Conservation (phyloP, 768 basidiomycete genomes). For the Lactarius trivialis region DNA sequence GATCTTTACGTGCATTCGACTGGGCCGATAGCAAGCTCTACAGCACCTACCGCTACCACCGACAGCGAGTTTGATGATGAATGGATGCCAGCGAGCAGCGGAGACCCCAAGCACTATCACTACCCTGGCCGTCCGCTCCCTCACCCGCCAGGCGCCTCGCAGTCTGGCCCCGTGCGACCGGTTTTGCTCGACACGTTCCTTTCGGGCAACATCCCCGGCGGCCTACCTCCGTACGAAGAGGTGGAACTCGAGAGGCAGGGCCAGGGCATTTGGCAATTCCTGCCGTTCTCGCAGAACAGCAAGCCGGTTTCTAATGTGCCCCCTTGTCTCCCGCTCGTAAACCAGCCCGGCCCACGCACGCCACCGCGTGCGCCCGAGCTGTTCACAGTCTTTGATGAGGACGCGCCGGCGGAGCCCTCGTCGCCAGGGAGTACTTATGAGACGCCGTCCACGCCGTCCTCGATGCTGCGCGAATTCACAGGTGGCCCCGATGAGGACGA, state of each 20-base stretch:
- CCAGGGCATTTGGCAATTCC: not conserved
- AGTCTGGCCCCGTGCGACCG: constrained; percentile 11
- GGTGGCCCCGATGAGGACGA: not conserved
- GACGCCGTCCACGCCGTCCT: not conserved
- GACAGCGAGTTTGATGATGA: not conserved
- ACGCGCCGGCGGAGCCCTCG: constrained; percentile 4
- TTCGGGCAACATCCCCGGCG: not conserved
- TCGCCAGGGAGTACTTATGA: constrained; percentile 20
- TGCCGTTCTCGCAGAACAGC: not conserved
- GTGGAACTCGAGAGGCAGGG: not conserved
- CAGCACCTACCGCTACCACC: not conserved
- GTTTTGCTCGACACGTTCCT: constrained; percentile 19
- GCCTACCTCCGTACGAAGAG: constrained; percentile 1
- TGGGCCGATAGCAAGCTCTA: not conserved
- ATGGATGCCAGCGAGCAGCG: not conserved
- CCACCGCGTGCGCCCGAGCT: not conserved
- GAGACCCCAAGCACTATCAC: constrained; percentile 4
- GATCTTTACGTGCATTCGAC: constrained; percentile 22
- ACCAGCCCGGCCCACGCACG: not conserved
- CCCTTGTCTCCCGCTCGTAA: not conserved
- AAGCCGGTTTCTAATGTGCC: not conserved
- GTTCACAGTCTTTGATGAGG: constrained; percentile 8
- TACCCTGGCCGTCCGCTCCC: constrained; percentile 23
- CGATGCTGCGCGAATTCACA: constrained; percentile 14
- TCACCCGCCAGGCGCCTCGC: constrained; percentile 18